Conservation (phyloP, 2,329 filamentous ascomycete species). For the Calonectria multiphialidica region DNA sequence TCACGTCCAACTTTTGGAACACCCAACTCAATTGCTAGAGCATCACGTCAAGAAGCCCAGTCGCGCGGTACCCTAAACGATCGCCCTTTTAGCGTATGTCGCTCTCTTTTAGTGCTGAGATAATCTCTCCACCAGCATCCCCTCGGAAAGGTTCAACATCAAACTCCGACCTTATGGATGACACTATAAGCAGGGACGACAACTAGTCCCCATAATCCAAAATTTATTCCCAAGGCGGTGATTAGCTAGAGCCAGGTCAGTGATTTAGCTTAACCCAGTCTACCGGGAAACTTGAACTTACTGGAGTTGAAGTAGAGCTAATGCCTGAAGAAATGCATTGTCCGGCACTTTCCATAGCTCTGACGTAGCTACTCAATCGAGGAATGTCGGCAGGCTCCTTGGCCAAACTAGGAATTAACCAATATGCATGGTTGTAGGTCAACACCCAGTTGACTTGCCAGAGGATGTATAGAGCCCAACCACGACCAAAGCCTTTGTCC, state of each 20-base stretch:
- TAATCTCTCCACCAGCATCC: background rate
- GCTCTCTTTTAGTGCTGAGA: background rate
- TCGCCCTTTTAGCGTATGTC: no score
- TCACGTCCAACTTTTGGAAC: no score
- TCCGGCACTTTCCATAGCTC: constrained; percentile 21
- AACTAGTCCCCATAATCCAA: constrained; percentile 18
- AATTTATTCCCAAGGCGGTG: constrained; percentile 16
- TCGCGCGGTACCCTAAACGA: no score
- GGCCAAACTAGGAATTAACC: constrained; percentile 41
- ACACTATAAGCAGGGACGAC: constrained; percentile 7
- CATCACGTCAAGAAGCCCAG: no score
- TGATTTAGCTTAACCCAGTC: background rate
- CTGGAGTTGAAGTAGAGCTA: constrained; percentile 17
- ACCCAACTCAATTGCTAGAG: no score
- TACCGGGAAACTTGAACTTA: background rate
- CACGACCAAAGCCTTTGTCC: constrained; percentile 38
- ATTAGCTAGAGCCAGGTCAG: constrained; percentile 12
- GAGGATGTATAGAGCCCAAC: constrained; percentile 47
- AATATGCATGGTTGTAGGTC: constrained; percentile 50
- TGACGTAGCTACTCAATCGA: constrained; percentile 1
- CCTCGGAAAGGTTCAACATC: background rate
- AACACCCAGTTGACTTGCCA: constrained; percentile 47
- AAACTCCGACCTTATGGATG: background rate
- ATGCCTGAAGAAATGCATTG: constrained; percentile 20
- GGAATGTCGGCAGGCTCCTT: constrained; percentile 7